Evolutionary conservation across 2,329 filamentous ascomycete species (phyloP).

Genomic region (Thielaviopsis musarum): DNA sequence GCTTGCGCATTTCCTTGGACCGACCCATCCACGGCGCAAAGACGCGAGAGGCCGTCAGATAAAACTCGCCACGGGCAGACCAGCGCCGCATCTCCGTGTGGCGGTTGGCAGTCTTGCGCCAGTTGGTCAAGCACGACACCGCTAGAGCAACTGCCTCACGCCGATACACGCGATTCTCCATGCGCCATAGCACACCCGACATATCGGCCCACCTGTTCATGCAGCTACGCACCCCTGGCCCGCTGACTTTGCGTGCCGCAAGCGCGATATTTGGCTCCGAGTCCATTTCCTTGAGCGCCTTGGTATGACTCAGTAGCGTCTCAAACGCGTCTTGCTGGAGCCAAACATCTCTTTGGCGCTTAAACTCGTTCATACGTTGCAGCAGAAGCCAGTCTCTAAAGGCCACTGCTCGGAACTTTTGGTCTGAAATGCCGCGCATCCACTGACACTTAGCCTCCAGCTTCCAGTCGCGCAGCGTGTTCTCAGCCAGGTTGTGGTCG

Average conservation of each 20-base stretch:
- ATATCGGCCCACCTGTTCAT: constrained; percentile 1
- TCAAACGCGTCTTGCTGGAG: background rate
- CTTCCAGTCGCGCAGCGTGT: constrained; percentile 10
- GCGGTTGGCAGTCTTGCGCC: constrained; percentile 1
- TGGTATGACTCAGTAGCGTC: background rate
- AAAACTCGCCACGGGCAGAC: constrained; percentile 14
- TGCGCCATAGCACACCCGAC: background rate
- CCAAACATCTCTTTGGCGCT: background rate
- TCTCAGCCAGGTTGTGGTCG: background rate
- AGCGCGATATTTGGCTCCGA: background rate
- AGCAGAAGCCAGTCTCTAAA: constrained; percentile 11
- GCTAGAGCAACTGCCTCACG: constrained; percentile 1
- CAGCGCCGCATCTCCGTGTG: constrained; percentile 12
- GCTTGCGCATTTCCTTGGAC: constrained; percentile 14
- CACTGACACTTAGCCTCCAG: constrained; percentile 9
- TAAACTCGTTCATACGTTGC: constrained; percentile 10
- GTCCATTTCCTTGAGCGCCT: background rate
- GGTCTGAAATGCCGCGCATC: constrained; percentile 1
- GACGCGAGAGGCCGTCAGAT: constrained; percentile 16
- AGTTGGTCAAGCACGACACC: constrained; percentile 4
- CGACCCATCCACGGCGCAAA: constrained; percentile 19
- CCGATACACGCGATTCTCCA: background rate
- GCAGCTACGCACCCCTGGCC: background rate
- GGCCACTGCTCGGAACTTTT: constrained; percentile 4
- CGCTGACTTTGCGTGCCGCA: constrained; percentile 2